These are phyloP conservation scores for Penicillium cinerascens DNA, from an alignment of 495 filamentous ascomycete genomes.

Conservation along the genomic window DNA sequence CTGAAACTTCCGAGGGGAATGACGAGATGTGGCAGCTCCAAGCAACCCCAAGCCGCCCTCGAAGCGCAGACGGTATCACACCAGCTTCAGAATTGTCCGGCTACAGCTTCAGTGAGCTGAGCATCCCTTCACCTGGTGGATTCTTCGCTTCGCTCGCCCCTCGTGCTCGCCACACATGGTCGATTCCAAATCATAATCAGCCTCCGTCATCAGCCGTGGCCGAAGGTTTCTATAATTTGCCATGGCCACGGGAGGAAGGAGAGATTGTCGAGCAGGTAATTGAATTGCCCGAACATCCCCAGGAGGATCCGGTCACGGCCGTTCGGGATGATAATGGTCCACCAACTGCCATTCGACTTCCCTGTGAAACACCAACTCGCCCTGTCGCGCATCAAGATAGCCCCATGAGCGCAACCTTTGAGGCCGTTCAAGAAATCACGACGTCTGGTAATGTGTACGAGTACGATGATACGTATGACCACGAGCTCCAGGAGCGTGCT, in stretches of 20 bases:
- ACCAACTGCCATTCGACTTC: slow-evolving; percentile 57
- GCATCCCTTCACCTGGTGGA: slow-evolving; percentile 84
- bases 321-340: slow-evolving; percentile 53
- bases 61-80: slow-evolving; percentile 43
- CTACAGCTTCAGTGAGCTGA: slow-evolving; percentile 63
- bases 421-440: slow-evolving; percentile 35
- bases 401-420: slow-evolving; percentile 29
- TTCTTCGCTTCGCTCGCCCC: slow-evolving; percentile 83
- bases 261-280: slow-evolving; percentile 65
- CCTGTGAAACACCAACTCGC: slow-evolving; percentile 24
- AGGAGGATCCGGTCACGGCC: slow-evolving; percentile 43
- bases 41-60: slow-evolving; percentile 27
- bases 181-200: slow-evolving; percentile 40
- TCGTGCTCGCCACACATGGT: slow-evolving; percentile 75
- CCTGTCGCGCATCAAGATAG: slow-evolving; percentile 21
- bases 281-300: slow-evolving; percentile 52
- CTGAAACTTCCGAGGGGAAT: slow-evolving; percentile 45
- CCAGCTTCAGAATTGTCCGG: slow-evolving; percentile 47
- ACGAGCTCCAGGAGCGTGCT: slow-evolving; percentile 60
- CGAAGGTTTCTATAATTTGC: slow-evolving; percentile 77
- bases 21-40: slow-evolving; percentile 46
- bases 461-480: slow-evolving; percentile 67
- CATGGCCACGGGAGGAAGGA: slow-evolving; percentile 56
- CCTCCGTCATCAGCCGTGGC: slow-evolving; percentile 75
- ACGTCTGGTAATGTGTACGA: slow-evolving; percentile 47